Evolutionary conservation across 208 protist species (phyloP).

Genomic region (Wallacemonas sp.): DNA sequence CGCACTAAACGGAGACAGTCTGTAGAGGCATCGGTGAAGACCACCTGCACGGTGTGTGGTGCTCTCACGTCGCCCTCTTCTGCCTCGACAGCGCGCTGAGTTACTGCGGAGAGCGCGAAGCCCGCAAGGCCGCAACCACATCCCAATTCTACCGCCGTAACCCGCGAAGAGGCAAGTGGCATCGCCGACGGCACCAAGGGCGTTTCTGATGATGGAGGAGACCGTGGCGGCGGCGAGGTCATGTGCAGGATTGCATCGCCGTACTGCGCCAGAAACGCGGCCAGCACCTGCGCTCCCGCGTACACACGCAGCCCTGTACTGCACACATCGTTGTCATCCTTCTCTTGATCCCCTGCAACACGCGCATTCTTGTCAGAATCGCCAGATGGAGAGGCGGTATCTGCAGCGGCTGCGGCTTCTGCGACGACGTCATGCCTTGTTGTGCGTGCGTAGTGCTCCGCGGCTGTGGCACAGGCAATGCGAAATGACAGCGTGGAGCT

Average conservation of each 20-base stretch:
- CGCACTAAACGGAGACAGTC: slow-evolving; percentile 52
- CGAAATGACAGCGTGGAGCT: slow-evolving; percentile 27
- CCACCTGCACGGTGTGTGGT: slow-evolving; percentile 12
- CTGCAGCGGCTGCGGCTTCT: background rate
- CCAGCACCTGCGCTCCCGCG: slow-evolving; percentile 61
- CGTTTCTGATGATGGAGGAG: no score
- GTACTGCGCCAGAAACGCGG: slow-evolving; percentile 51
- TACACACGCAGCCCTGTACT: slow-evolving; percentile 74
- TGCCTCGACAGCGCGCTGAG: slow-evolving; percentile 12
- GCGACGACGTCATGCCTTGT: slow-evolving; percentile 5
- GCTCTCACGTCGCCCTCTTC: background rate
- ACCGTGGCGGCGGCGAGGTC: background rate
- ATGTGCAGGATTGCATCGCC: slow-evolving; percentile 24
- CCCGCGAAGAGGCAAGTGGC: background rate
- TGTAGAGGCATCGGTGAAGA: slow-evolving; percentile 58
- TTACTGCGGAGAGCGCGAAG: slow-evolving; percentile 34
- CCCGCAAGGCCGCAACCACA: slow-evolving; percentile 68
- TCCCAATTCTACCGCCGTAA: slow-evolving; percentile 50
- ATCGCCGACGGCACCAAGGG: no score
- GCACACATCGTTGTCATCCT: slow-evolving; percentile 20
- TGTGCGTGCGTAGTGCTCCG: slow-evolving; percentile 54
- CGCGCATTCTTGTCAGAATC: no score
- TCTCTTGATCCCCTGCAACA: background rate
- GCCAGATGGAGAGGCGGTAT: no score
- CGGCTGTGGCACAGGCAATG: slow-evolving; percentile 55